Evolutionary conservation across 75 land plant genomes (phyloP), one percentile per base, ranked within the genome.

Genomic region (Larix kaempferi): DNA sequence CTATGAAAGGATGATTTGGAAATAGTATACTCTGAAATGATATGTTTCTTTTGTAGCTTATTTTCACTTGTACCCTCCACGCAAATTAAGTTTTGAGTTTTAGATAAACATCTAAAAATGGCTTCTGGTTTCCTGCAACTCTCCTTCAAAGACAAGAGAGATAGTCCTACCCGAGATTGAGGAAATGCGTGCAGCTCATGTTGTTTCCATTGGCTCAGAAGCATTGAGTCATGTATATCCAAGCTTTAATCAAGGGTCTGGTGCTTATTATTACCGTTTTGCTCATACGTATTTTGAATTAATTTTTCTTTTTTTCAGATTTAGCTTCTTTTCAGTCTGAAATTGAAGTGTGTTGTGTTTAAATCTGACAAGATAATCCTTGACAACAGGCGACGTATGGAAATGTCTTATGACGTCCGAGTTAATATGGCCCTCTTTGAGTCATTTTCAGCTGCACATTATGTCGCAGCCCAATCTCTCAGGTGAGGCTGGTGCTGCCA

Each of bases 141-240:
- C 55, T 81, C 25, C 26, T 61, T 75, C 56, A 73, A 85, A 95
- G 98, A 85, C 82, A 23, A 74, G 62, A 16, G 99, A 95, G 83
- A 84, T 97, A 59, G 79, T 84, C 21, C 75, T 97, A 33, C 99
- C 99, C 44, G 99, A 97, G 87, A 82, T 95, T 39, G 85, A 85
- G 54, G 94, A 92, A 80, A 87, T 97, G 91, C 89, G 85, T 5
- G 71, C 58, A 58, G 91, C 93, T 16, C 99, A 94, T 79, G 6
- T 92, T 58, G 89, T 91, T 77, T 89, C 98, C 12, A 89, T 94
- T 80, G 98, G 99, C 8, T 84, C 91, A 69, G 99, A 97, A 65
- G 56, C 82, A 29, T 16, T 85, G 17, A 52, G 80, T 76, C 67
- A 82, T 52, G 55, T 87, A 57, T 91, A 82, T 84, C 84, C 93